Evolutionary conservation across 805 yeast species (phyloP).

Genomic region (Monosporozyma solicola): DNA sequence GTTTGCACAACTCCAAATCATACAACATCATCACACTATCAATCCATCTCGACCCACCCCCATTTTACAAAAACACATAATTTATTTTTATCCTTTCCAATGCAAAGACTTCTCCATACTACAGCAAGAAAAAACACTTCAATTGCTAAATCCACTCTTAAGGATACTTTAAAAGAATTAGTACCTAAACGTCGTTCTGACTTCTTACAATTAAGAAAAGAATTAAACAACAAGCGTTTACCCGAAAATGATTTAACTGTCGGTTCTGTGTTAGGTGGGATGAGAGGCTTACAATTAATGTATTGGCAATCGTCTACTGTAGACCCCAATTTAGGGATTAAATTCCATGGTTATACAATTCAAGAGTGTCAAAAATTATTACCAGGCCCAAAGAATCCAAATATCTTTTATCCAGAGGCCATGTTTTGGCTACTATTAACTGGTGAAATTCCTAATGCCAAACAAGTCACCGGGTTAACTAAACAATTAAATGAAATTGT

Average conservation of each 20-base stretch:
- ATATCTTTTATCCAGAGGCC: constrained; percentile 64
- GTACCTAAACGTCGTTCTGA: constrained; percentile 39
- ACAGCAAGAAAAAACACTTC: constrained; percentile 2
- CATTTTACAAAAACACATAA: too few relatives aligned
- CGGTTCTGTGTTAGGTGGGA: constrained; percentile 52
- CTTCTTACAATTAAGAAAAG: constrained; percentile 33
- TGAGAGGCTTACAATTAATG: constrained; percentile 68
- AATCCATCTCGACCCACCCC: too few relatives aligned
- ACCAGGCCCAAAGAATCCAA: constrained; percentile 38
- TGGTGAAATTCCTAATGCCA: constrained; percentile 57
- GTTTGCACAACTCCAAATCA: too few relatives aligned
- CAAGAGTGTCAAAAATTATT: constrained; percentile 58
- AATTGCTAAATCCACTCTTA: constrained; percentile 9
- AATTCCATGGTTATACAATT: constrained; percentile 70
- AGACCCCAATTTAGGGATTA: constrained; percentile 68
- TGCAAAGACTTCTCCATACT: constrained; percentile 1
- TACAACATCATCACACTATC: too few relatives aligned
- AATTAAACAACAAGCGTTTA: constrained; percentile 30
- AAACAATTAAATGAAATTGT: constrained; percentile 54
- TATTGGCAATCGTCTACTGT: constrained; percentile 76
- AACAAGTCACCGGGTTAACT: constrained; percentile 48
- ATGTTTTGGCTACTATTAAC: constrained; percentile 74
- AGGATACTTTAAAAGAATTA: constrained; percentile 17
- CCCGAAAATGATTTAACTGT: constrained; percentile 36
- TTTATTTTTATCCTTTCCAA: neutral